These are phyloP conservation scores for Solanum hybrid DNA, from an alignment of 305 asterid species.

Conservation along the genomic window DNA sequence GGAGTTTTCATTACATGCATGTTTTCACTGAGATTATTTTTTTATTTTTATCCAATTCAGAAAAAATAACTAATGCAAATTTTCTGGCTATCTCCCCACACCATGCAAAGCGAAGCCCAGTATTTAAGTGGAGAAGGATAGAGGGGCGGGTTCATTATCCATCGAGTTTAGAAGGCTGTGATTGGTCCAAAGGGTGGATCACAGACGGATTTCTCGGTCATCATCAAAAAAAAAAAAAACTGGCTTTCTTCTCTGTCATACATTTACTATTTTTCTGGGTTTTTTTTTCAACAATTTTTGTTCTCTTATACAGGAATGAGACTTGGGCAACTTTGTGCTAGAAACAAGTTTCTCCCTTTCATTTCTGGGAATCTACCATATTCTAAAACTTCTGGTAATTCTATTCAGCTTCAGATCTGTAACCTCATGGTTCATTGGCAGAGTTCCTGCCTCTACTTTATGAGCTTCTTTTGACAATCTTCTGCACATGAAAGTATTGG, in stretches of 20 bases:
- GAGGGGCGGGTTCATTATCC: too few species aligned
- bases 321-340: conserved; percentile 37
- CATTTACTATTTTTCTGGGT: neutral
- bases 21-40: neutral
- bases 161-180: too few species aligned
- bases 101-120: too few species aligned
- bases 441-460: neutral
- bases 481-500: neutral
- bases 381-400: conserved; percentile 35
- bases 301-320: conserved; percentile 29
- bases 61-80: neutral
- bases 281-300: neutral
- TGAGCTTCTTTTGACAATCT: neutral
- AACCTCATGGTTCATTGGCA: neutral
- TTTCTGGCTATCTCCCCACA: neutral
- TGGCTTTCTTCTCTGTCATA: neutral
- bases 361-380: conserved; percentile 36
- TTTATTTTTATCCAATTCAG: neutral
- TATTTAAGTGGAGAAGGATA: too few species aligned
- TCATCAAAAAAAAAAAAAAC: too few species aligned
- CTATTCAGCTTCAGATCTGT: neutral
- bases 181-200: too few species aligned
- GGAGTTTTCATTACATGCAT: too few species aligned
- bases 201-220: too few species aligned
- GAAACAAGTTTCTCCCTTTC: conserved; percentile 33